phyloP scores from a whole-genome alignment of 1,284 basidiomycete genomes.

The Irpex sp. region DNA sequence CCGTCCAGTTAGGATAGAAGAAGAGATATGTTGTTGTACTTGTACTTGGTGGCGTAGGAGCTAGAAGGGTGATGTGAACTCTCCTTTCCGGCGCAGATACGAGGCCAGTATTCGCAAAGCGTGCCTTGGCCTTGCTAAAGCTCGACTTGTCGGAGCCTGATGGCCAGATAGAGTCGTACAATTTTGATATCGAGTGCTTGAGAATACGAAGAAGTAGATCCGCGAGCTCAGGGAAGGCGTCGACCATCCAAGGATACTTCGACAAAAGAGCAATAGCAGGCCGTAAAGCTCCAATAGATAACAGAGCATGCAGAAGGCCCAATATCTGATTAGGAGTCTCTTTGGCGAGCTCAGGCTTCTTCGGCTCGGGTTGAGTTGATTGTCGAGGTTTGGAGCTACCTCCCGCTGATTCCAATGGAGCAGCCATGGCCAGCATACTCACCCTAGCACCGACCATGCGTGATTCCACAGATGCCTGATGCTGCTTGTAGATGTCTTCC shows the following conservation, averaged over 20 bases:
- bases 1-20: slow-evolving; percentile 85
- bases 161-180: slow-evolving; percentile 53
- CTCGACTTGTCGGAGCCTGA: slow-evolving; percentile 30
- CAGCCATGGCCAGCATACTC: slow-evolving; percentile 87
- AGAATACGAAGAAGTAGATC: slow-evolving; percentile 80
- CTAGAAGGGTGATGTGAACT: slow-evolving; percentile 60
- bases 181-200: slow-evolving; percentile 59
- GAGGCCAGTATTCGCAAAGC: slow-evolving; percentile 57
- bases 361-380: slow-evolving; percentile 34
- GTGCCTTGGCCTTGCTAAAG: slow-evolving; percentile 58
- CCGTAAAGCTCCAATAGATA: slow-evolving; percentile 81
- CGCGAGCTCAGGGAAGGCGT: slow-evolving; percentile 79
- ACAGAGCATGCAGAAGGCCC: slow-evolving; percentile 76
- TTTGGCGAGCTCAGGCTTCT: slow-evolving; percentile 45
- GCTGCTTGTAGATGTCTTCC: slow-evolving; percentile 64
- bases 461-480: slow-evolving; percentile 62
- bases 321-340: slow-evolving; percentile 78
- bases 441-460: slow-evolving; percentile 65
- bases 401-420: slow-evolving; percentile 67
- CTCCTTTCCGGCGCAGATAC: slow-evolving; percentile 52
- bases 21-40: slow-evolving; percentile 73
- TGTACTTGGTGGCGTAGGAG: slow-evolving; percentile 76
- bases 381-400: slow-evolving; percentile 20
- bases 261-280: slow-evolving; percentile 78
- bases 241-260: slow-evolving; percentile 84